phyloP scores from a whole-genome alignment of 2,329 filamentous ascomycete genomes.

The Paraphoma chrysanthemicola region DNA sequence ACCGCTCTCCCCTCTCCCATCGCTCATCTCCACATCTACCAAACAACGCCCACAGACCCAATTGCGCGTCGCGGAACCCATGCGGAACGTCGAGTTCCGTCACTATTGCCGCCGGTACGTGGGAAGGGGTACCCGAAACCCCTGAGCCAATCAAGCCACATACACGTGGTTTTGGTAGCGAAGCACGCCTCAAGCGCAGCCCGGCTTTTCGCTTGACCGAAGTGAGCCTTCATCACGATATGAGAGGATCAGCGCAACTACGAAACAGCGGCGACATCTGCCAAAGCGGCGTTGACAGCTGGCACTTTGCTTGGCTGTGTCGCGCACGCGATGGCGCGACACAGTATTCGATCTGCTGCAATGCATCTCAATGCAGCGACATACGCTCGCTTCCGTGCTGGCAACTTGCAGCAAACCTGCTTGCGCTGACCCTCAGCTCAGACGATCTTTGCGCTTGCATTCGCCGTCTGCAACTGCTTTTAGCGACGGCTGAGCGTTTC shows the following conservation, averaged over 20 bases:
- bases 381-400: not conserved
- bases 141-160: slow-evolving; percentile 24
- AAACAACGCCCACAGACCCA: not conserved
- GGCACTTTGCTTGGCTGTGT: slow-evolving; percentile 5
- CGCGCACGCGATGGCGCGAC: not conserved
- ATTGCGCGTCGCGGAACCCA: not conserved
- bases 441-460: not conserved
- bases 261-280: too few relatives aligned
- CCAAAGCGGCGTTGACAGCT: not conserved
- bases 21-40: slow-evolving; percentile 10
- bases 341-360: too few relatives aligned
- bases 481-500: slow-evolving; percentile 8
- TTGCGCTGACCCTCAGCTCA: not conserved
- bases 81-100: not conserved
- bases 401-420: not conserved
- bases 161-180: slow-evolving; percentile 18
- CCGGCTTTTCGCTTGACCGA: not conserved
- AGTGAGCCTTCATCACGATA: not conserved
- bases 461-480: not conserved
- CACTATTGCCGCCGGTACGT: not conserved
- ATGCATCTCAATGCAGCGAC: not conserved
- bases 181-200: slow-evolving; percentile 18
- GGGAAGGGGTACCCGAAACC: not conserved
- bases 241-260: too few relatives aligned
- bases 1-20: not conserved